These are phyloP conservation scores for Mortierella alpina DNA, from an alignment of 192 early-diverging fungal genomes.

Conservation along the genomic window DNA sequence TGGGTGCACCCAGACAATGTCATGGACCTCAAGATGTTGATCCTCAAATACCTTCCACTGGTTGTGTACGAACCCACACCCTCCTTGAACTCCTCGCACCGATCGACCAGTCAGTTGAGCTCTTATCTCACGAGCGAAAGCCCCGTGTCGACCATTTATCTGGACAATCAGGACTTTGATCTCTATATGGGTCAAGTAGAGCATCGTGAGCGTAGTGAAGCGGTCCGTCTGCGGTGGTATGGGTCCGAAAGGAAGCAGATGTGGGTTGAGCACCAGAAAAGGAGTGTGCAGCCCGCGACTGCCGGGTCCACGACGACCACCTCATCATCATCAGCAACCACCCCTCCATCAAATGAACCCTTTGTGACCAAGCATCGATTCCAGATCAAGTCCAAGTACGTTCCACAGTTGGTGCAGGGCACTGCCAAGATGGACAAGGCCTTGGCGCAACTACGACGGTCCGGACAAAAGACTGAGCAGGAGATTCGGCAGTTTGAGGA, in stretches of 20 bases:
- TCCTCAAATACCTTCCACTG: conserved; percentile 87
- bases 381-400: conserved; percentile 51
- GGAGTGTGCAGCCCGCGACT: conserved; percentile 34
- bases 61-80: conserved; percentile 76
- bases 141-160: conserved; percentile 86
- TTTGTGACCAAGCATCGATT: conserved; percentile 42
- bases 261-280: conserved; percentile 91
- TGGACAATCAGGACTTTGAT: conserved; percentile 87
- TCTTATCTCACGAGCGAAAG: conserved; percentile 36
- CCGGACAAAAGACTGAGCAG: conserved; percentile 40
- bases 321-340: neutral
- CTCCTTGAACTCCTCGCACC: conserved; percentile 48
- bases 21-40: conserved; percentile 86
- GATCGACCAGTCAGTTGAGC: conserved; percentile 31
- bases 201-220: conserved; percentile 82
- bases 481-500: conserved; percentile 44
- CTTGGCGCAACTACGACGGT: conserved; percentile 23
- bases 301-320: neutral
- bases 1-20: conserved; percentile 95
- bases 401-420: conserved; percentile 41
- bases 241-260: conserved; percentile 81
- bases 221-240: conserved; percentile 91
- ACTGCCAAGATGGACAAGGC: conserved; percentile 28
- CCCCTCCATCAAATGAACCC: neutral
- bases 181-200: conserved; percentile 85